Conservation (phyloP, 176 grass and related monocot species). For the Tillandsia fasciculata region DNA sequence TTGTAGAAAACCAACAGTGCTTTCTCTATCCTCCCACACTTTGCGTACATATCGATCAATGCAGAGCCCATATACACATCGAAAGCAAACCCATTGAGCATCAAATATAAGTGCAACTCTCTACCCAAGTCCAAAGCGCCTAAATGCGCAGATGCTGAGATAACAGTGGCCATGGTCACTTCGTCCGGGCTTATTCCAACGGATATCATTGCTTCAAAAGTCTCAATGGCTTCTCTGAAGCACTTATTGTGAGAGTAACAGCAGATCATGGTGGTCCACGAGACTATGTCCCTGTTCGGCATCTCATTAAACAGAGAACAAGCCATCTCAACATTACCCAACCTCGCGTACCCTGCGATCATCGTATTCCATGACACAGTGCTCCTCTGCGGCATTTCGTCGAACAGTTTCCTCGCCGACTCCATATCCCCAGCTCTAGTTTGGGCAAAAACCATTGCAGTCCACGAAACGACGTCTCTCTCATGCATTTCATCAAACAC, state of each 20-base stretch:
- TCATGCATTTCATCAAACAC: not conserved
- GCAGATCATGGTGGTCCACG: constrained; percentile 26
- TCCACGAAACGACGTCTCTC: constrained; percentile 16
- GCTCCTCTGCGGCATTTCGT: constrained; percentile 14
- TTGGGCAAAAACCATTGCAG: constrained; percentile 1
- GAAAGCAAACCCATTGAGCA: constrained; percentile 1
- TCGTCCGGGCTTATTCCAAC: constrained; percentile 9
- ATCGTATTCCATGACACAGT: constrained; percentile 20
- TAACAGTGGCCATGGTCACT: constrained; percentile 10
- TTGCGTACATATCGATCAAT: constrained; percentile 24
- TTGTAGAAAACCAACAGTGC: constrained; percentile 21
- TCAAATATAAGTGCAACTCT: constrained; percentile 13
- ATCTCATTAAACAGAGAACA: constrained; percentile 7
- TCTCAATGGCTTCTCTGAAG: constrained; percentile 9
- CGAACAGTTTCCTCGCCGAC: constrained; percentile 12
- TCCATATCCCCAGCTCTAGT: constrained; percentile 10
- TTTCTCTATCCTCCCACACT: constrained; percentile 16
- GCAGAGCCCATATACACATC: constrained; percentile 20
- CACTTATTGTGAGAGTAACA: constrained; percentile 20
- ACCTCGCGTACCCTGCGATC: constrained; percentile 12
- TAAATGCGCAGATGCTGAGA: constrained; percentile 24
- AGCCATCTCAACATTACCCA: not conserved
- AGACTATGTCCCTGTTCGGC: constrained; percentile 16
- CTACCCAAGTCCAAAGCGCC: constrained; percentile 15
- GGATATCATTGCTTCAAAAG: constrained; percentile 14